Evolutionary conservation across 2,329 filamentous ascomycete genomes (phyloP), one percentile per base, ranked within the genome.

Genomic region (Fusarium floridanum): DNA sequence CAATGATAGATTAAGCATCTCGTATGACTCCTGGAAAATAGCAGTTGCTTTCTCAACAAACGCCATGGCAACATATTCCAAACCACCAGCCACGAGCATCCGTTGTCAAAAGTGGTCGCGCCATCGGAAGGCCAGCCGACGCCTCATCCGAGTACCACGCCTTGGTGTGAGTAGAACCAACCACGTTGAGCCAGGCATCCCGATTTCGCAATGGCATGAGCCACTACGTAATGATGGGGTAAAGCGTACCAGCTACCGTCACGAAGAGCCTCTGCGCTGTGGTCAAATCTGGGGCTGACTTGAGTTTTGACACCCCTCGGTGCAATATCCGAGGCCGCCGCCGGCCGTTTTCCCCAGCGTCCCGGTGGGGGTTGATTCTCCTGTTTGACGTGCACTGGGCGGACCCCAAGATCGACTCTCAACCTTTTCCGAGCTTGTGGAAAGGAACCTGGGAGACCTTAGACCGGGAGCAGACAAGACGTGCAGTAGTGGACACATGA

Each of bases 191-290:
- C 56, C 41, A 48, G 48, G 32, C 57, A 22, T 53, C 65, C 57
- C 57, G 70, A 62, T 57, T 32, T 45, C 24, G 16, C 39, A 24
- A 70, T 53, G 64, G 61, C 39, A 70, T 22, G 66, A 61, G 55
- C 41, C 45, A 61, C 67, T 77, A 77, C 75, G 71, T 77, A 74
- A 76, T 76, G 68, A 77, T 76, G 71, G 73, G 68, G 71, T 67
- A 77, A 70, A 72, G 53, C 34, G 14, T 65, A 59, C 34, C 67
- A 61, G 53, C 53, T 55, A 57, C 29, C 66, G 67, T 68, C 70
- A 72, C 68, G 70, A 71, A 63, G 64, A 76, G 65, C 56, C 17
- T 60, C 24, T 67, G 27, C 39, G 61, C 61, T 50, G 60, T 50
- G 39, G 12, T 43, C 37, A 27, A 53, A 27, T 55, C 36, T 32